Base-by-base conservation (phyloP, 306 rosid species). In the Cucurbita pepo region DNA sequence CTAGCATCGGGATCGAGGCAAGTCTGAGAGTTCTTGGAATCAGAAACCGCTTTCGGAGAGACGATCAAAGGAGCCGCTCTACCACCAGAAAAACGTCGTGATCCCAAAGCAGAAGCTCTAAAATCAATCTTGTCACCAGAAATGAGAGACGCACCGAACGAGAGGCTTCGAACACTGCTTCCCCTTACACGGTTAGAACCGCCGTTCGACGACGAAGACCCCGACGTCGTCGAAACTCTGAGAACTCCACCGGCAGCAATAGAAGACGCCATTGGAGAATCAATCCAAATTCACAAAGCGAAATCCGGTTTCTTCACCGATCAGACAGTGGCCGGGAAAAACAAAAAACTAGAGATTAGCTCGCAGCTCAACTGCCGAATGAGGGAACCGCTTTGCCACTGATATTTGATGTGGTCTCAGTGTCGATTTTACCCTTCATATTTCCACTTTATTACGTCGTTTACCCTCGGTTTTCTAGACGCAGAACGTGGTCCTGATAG, bases 1-100 rank as follows among this genome's bases (percentile, higher is more conserved):
- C 99, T 94, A 18, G 99, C 99, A 45, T 94, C 99, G 8, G 99
- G 99, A 83, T 94, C 99, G 55, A 94, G 97, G 37, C 99, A 94
- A 0, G 97, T 94, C 74, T 94, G 99, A 0, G 97, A 94, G 76
- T 89, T 90, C 75, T 83, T 88, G 1, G 99, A 87, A 81, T 94
- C 99, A 55, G 99, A 94, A 75, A 90, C 99, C 1, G 99, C 99
- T 59, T 75, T 91, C 0, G 99, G 97, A 50, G 92, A 69, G 8
- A 94, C 92, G 67, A 89, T 83, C 47, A 70, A 18, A 1, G 90
- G 83, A 37, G 65, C 40, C 14, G 70, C 14, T 38, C 78, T 59
- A 10, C 36, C 50, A 22, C 61, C 45, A 56, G 60, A 25, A 10
- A 14, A 70, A 37, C 73, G 81, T 66, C 55, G 40, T 56, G 51